These are phyloP conservation scores for Chytriomyces sp. DNA, from an alignment of 192 early-diverging fungal species.

Conservation along the genomic window DNA sequence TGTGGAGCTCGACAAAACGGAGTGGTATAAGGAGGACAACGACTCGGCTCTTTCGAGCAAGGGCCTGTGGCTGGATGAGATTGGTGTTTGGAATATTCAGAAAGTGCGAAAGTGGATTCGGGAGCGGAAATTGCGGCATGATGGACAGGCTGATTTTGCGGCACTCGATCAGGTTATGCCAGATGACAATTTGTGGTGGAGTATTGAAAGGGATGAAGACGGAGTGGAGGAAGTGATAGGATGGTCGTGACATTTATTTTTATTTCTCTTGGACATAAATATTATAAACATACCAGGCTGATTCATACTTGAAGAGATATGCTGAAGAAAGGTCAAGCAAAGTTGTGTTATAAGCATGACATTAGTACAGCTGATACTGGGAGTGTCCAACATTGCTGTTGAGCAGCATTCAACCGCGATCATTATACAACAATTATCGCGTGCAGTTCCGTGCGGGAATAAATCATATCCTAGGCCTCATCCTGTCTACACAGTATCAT, in stretches of 20 bases:
- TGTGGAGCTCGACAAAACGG: neutral
- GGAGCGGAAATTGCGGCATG: neutral
- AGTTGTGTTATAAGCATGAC: too few species aligned
- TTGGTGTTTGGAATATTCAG: neutral
- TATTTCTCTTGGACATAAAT: too few species aligned
- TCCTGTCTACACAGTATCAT: too few species aligned
- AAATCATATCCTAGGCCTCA: too few species aligned
- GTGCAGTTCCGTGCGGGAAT: too few species aligned
- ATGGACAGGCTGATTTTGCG: neutral
- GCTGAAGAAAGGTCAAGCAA: too few species aligned
- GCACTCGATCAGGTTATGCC: neutral
- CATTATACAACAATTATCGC: too few species aligned
- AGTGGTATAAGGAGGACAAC: neutral
- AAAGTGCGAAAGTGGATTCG: neutral
- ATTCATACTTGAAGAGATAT: too few species aligned
- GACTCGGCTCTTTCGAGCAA: neutral
- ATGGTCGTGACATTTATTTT: slow-evolving; percentile 2
- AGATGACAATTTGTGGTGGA: neutral
- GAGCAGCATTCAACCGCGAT: too few species aligned
- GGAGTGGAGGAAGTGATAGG: neutral
- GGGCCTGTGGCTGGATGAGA: neutral
- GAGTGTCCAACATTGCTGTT: too few species aligned
- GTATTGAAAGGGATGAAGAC: neutral
- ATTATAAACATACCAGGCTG: too few species aligned
- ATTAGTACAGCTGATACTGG: too few species aligned